A percentile compares a stretch with the other conserved stretches of the same genome.
These are phyloP conservation scores for Hyaloscypha bicolor DNA, from an alignment of 495 filamentous ascomycete genomes.

Conservation along the genomic window DNA sequence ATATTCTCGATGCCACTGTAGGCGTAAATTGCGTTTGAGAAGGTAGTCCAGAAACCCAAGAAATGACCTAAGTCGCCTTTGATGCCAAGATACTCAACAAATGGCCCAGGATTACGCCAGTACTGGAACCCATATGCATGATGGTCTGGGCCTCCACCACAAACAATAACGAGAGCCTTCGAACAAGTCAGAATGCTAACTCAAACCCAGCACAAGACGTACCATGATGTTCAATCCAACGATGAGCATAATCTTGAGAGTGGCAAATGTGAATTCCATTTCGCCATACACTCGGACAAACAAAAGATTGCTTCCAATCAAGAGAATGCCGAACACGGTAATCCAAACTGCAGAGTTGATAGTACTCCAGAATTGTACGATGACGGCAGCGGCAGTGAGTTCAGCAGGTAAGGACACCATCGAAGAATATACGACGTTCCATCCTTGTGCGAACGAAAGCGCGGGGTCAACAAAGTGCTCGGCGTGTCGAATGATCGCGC, in stretches of 20 bases:
- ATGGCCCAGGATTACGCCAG: conserved; percentile 71
- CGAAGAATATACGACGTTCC: conserved; percentile 25
- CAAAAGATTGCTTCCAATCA: conserved; percentile 66
- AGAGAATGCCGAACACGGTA: conserved; percentile 69
- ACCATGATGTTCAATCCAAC: conserved; percentile 50
- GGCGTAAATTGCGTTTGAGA: conserved; percentile 79
- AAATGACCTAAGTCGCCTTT: conserved; percentile 61
- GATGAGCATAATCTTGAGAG: conserved; percentile 74
- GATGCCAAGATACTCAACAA: conserved; percentile 56
- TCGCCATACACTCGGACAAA: conserved; percentile 71
- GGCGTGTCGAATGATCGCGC: conserved; percentile 31
- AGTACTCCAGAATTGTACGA: conserved; percentile 74
- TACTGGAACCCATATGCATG: conserved; percentile 61
- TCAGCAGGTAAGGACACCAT: conserved; percentile 29
- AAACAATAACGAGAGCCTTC: conserved; percentile 36
- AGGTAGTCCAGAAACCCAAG: conserved; percentile 74
- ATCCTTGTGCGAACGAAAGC: conserved; percentile 32
- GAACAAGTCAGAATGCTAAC: background rate
- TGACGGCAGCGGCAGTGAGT: conserved; percentile 62
- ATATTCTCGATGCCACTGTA: conserved; percentile 86
- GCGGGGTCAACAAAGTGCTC: conserved; percentile 34
- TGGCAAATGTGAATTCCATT: conserved; percentile 70
- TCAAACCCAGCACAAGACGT: background rate
- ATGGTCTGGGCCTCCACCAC: conserved; percentile 42
- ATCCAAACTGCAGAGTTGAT: conserved; percentile 68